phyloP scores from a whole-genome alignment of 176 grass and related monocot genomes.

The Puccinellia tenuiflora region DNA sequence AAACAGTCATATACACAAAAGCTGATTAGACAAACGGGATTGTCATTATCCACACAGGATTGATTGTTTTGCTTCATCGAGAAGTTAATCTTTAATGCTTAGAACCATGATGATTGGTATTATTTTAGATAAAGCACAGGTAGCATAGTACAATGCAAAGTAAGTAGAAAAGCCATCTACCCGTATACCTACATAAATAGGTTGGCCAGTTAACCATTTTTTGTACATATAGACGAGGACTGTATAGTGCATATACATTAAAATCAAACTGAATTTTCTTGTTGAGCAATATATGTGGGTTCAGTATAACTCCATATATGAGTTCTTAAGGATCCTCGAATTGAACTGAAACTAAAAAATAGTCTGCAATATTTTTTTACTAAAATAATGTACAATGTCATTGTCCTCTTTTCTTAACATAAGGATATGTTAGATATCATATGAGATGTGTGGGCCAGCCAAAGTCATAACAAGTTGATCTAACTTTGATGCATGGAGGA shows the following conservation, averaged over 20 bases:
- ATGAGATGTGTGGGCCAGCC: background rate
- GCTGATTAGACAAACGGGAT: background rate
- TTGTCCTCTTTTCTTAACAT: background rate
- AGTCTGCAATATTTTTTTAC: background rate
- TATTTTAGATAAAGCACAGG: background rate
- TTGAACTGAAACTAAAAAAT: background rate
- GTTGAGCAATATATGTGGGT: background rate
- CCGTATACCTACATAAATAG: conserved; percentile 13
- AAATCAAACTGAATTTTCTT: conserved; percentile 1
- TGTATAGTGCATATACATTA: background rate
- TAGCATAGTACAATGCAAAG: background rate
- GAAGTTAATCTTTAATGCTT: conserved; percentile 7
- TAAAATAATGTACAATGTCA: background rate
- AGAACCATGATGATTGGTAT: background rate
- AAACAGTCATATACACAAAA: background rate
- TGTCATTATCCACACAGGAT: background rate
- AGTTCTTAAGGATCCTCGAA: background rate
- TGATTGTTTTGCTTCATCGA: conserved; percentile 1
- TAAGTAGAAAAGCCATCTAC: conserved; percentile 6
- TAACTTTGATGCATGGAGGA: conserved; percentile 8
- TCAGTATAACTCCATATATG: background rate
- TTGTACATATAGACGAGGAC: background rate
- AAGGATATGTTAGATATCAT: conserved; percentile 5
- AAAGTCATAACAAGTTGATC: conserved; percentile 7
- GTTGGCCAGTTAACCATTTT: background rate